A percentile compares a stretch with the other conserved stretches of the same genome.
These are phyloP conservation scores for Rhizopus delemar DNA, from an alignment of 371 early-diverging fungal genomes.

Conservation along the genomic window DNA sequence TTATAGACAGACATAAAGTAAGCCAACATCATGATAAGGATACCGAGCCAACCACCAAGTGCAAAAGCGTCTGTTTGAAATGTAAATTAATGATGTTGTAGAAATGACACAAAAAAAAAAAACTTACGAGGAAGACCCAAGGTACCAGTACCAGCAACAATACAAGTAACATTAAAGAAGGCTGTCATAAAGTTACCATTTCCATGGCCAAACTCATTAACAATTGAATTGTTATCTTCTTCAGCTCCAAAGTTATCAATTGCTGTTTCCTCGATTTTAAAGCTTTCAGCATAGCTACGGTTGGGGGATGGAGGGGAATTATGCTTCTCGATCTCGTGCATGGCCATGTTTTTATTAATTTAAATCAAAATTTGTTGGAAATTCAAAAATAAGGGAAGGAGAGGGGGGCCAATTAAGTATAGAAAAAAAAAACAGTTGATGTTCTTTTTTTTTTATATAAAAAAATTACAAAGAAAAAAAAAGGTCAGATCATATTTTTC, in stretches of 20 bases:
- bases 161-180: conserved; percentile 70
- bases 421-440: conserved; percentile 2
- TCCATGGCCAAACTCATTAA: conserved; percentile 44
- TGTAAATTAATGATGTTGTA: neutral
- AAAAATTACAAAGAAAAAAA: conserved; percentile 10
- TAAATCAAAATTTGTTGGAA: neutral
- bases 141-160: conserved; percentile 88
- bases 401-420: conserved; percentile 1
- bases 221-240: conserved; percentile 22
- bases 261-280: conserved; percentile 35
- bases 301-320: neutral
- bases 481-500: neutral
- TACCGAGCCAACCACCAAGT: conserved; percentile 50
- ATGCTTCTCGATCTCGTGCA: conserved; percentile 15
- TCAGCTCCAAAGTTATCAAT: conserved; percentile 39
- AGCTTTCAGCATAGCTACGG: conserved; percentile 13
- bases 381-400: neutral
- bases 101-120: conserved; percentile 9
- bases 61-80: conserved; percentile 22
- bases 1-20: conserved; percentile 43
- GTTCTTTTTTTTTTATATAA: conserved; percentile 6
- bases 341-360: neutral
- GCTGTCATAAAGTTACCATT: conserved; percentile 47
- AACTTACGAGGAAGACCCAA: conserved; percentile 69
- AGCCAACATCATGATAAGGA: conserved; percentile 40